Conservation (phyloP, 139 green algal genomes). For the Picochlorum sp. region DNA sequence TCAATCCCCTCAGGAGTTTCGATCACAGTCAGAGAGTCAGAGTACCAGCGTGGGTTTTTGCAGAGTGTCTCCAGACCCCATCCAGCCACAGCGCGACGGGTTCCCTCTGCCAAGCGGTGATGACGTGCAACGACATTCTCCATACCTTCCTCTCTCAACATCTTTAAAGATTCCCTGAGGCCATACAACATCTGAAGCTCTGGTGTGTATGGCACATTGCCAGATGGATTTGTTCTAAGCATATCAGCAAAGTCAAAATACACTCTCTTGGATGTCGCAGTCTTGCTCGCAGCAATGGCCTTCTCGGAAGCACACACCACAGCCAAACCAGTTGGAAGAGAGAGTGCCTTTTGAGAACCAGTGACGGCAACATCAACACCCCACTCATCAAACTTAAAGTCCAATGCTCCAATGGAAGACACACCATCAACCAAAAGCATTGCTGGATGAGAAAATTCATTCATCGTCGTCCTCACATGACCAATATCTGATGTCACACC, state of each 20-base stretch:
- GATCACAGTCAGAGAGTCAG: constrained; percentile 88
- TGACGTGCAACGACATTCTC: constrained; percentile 80
- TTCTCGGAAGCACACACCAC: constrained; percentile 78
- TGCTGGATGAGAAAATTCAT: constrained; percentile 66
- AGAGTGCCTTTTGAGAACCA: constrained; percentile 93
- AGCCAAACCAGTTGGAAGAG: constrained; percentile 85
- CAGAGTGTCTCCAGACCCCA: constrained; percentile 93
- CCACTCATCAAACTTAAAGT: constrained; percentile 93
- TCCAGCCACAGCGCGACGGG: constrained; percentile 67
- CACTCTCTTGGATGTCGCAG: constrained; percentile 51
- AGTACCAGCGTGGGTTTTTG: constrained; percentile 74
- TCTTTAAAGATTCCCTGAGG: constrained; percentile 59
- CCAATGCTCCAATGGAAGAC: constrained; percentile 84
- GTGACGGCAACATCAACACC: constrained; percentile 93
- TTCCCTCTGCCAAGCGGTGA: constrained; percentile 67
- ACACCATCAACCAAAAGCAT: constrained; percentile 91
- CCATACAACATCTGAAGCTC: constrained; percentile 83
- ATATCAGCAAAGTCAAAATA: constrained; percentile 87
- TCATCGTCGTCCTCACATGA: constrained; percentile 53
- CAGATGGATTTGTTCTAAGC: constrained; percentile 45
- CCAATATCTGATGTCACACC: constrained; percentile 80
- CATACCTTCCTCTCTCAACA: constrained; percentile 81
- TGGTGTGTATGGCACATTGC: constrained; percentile 73
- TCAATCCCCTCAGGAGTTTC: constrained; percentile 78
- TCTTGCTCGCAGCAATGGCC: constrained; percentile 65